A percentile compares a stretch with the other conserved stretches of the same genome.
Conservation (phyloP, 1,139 yeast species). For the Magnusiomyces paraingens region DNA sequence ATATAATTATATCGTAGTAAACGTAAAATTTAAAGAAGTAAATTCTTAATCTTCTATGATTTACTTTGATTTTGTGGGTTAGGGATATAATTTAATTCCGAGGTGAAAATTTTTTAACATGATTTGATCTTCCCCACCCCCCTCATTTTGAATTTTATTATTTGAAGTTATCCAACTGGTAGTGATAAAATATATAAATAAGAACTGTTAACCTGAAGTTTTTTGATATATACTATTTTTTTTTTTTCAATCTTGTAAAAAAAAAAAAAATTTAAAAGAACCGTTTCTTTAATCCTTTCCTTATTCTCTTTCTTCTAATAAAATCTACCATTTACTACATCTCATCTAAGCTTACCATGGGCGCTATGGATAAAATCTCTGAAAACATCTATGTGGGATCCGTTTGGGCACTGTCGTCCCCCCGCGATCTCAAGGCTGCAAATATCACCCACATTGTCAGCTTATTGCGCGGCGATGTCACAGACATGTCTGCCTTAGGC, state of each 20-base stretch:
- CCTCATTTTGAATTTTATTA: not conserved
- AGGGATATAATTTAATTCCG: not conserved
- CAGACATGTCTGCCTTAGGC: conserved; percentile 21
- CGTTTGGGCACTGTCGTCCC: conserved; percentile 27
- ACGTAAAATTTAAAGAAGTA: too few species aligned
- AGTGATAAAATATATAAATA: too few species aligned
- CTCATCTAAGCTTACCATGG: conserved; percentile 7
- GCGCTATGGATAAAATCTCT: conserved; percentile 29
- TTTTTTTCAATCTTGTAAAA: too few species aligned
- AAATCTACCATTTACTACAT: too few species aligned
- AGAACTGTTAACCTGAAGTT: too few species aligned
- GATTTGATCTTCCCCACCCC: not conserved
- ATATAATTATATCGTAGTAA: not conserved
- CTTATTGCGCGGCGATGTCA: conserved; percentile 52
- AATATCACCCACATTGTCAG: conserved; percentile 64
- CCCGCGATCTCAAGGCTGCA: conserved; percentile 23
- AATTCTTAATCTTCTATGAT: too few species aligned
- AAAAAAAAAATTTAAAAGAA: too few species aligned
- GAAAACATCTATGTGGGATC: conserved; percentile 33
- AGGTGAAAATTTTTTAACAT: not conserved
- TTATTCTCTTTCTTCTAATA: too few species aligned
- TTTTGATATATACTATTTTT: too few species aligned
- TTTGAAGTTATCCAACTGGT: too few species aligned
- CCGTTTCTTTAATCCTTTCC: too few species aligned
- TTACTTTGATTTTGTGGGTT: not conserved